Evolutionary conservation across 345 rosid genomes (phyloP).

Genomic region (Eucalyptus microcorys): DNA sequence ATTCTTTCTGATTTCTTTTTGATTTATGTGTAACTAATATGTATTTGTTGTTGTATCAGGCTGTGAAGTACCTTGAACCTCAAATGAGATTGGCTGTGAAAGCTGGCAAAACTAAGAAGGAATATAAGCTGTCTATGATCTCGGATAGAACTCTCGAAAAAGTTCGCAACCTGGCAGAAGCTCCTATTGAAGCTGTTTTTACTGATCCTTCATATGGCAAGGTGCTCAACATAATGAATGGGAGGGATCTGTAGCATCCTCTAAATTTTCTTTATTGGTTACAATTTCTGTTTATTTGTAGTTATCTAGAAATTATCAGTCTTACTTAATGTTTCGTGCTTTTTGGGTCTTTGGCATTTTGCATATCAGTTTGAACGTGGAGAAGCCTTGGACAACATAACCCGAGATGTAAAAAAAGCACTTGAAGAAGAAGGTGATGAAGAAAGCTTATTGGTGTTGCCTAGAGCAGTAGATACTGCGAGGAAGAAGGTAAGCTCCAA

Average conservation of each 20-base stretch:
- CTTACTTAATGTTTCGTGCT: not conserved
- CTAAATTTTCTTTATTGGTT: not conserved
- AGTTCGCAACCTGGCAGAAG: slow-evolving; percentile 57
- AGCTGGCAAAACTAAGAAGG: slow-evolving; percentile 94
- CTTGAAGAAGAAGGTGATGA: slow-evolving; percentile 84
- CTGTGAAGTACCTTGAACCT: slow-evolving; percentile 78
- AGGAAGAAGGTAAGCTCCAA: slow-evolving; percentile 59
- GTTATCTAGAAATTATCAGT: not conserved
- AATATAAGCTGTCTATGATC: slow-evolving; percentile 75
- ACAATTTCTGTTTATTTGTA: not conserved
- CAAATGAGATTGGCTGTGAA: slow-evolving; percentile 77
- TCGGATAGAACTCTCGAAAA: slow-evolving; percentile 56
- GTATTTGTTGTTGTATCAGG: slow-evolving; percentile 36
- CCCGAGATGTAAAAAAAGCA: slow-evolving; percentile 46
- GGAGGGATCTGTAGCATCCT: not conserved
- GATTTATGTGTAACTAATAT: not conserved
- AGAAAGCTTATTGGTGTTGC: slow-evolving; percentile 66
- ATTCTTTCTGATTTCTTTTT: not conserved
- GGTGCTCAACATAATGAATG: slow-evolving; percentile 25
- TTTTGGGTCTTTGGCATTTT: not conserved
- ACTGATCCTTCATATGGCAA: slow-evolving; percentile 81
- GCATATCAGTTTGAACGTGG: slow-evolving; percentile 85
- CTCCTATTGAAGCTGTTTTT: slow-evolving; percentile 64
- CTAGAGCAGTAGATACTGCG: slow-evolving; percentile 80
- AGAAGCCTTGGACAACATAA: slow-evolving; percentile 79